A percentile compares a stretch with the other conserved stretches of the same genome.
Conservation (phyloP, 371 early-diverging fungal genomes). For the Catenaria anguillulae region DNA sequence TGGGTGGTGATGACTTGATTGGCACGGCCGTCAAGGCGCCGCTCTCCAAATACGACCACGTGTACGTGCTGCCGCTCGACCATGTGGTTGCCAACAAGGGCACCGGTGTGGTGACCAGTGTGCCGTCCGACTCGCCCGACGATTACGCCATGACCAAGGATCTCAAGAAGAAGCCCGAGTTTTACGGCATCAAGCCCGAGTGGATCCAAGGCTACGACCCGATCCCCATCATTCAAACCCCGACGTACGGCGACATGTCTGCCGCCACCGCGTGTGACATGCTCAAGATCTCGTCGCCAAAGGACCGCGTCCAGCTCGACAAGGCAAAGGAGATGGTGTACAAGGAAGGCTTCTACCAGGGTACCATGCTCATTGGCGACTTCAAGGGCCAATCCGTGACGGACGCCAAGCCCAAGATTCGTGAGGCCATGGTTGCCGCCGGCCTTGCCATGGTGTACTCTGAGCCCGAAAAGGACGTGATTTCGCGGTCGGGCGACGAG, state of each 20-base stretch:
- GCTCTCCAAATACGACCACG: constrained; percentile 49
- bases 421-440: constrained; percentile 47
- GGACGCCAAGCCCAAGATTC: constrained; percentile 81
- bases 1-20: constrained; percentile 66
- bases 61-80: constrained; percentile 95
- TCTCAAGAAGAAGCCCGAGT: constrained; percentile 81
- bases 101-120: constrained; percentile 96
- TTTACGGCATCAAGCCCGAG: constrained; percentile 70
- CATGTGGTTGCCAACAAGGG: constrained; percentile 89
- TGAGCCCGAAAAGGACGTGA: constrained; percentile 92
- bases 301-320: constrained; percentile 79
- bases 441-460: constrained; percentile 77
- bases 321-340: constrained; percentile 90
- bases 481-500: constrained; percentile 94
- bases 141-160: constrained; percentile 83
- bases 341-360: constrained; percentile 95
- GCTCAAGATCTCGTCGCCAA: constrained; percentile 87
- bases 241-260: constrained; percentile 66
- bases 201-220: constrained; percentile 79
- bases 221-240: constrained; percentile 72
- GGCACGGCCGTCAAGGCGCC: constrained; percentile 88
- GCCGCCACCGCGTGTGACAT: constrained; percentile 70
- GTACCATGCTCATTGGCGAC: constrained; percentile 71
- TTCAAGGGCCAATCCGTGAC: constrained; percentile 68
- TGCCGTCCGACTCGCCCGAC: constrained; percentile 96